Evolutionary conservation across 2,329 filamentous ascomycete genomes (phyloP), one percentile per base, ranked within the genome.

Genomic region (Penicillium sp.): DNA sequence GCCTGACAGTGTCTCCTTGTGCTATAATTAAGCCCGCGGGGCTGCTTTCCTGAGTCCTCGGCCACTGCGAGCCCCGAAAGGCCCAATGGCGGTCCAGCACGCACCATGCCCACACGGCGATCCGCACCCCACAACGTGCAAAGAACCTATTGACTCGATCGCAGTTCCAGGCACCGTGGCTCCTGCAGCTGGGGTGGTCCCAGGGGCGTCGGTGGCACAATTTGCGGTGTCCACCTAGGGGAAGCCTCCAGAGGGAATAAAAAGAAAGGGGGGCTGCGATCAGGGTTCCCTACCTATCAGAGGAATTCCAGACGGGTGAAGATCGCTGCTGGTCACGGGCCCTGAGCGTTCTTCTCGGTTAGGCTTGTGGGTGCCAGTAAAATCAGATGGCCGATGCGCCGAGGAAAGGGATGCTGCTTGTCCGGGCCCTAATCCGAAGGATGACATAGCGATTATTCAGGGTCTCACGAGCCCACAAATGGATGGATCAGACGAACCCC

Each of bases 121-220:
- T 62, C 61, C 60, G 54, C 57, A 45, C 58, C 56, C 56, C 60
- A 62, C 61, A 62, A 56, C 56, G 56, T 60, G 59, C 45, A 52
- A 42, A 42, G 52, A 55, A 60, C 51, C 41, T 49, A 56, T 57
- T 45, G 47, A 43, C 39, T 46, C 17, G 37, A 46, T 34, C 40
- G 26, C 15, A 41, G 43, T 46, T 46, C 46, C 49, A 49, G 30
- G 41, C 39, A 52, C 39, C 30, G 40, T 40, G 24, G 32, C 23
- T 27, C 23, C 45, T 39, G 45, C n/a, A 43, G 30, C 21, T 48
- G 9, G 39, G 18, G 24, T 29, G 39, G 47, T 30, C 39, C 39
- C 24, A 42, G 24, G 26, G 39, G 23, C 15, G 17, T 39, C 36
- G 4, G 21, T 40, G 37, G 37, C 37, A 26, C 37, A 40, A 40